Evolutionary conservation across 805 yeast genomes (phyloP), one percentile per base, ranked within the genome.

Genomic region (Blastobotrys terrestris): DNA sequence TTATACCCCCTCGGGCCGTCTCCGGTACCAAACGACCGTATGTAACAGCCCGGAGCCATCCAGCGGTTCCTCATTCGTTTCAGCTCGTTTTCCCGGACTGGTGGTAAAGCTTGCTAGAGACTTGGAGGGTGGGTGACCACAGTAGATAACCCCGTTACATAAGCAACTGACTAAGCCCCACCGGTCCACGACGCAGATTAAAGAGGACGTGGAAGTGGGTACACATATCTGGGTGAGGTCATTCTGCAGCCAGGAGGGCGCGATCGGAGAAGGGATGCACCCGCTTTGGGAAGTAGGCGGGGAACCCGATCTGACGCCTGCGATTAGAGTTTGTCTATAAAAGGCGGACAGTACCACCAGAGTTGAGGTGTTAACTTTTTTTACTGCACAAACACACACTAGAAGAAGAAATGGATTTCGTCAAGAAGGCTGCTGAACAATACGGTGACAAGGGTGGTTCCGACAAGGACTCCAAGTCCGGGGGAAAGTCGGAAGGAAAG

Each of bases 371-470:
- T n/a, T n/a, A n/a, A n/a, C n/a, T n/a, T n/a, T n/a, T 20, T 44
- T 13, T 19, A 15, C 20, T 41, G 16, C 20, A 41, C 44, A 41
- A 8, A 15, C 44, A 41, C 26, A 20, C 11, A 26, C 11, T 26
- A 26, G 8, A 20, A 15, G 15, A 26, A 16, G 52, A 43, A 48
- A 57, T 56, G 59, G 55, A 58, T 42, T 58, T 58, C 41, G 15
- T 58, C 22, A 48, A 50, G 41, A 43, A 52, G 46, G 56, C 53
- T 14, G 42, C 53, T 16, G 54, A 53, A 46, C 44, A 26, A 52
- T 22, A 21, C 46, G 56, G 56, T 52, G 50, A 51, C 54, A 49
- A 18, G 51, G 53, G n/a, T 22, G 22, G 44, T 48, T 40, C 16
- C 41, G 41, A 26, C 49, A 51, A 54, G 46, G 49, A 20, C 53